Conservation (phyloP, 2,329 filamentous ascomycete species). For the Hirsutella rhossiliensis region DNA sequence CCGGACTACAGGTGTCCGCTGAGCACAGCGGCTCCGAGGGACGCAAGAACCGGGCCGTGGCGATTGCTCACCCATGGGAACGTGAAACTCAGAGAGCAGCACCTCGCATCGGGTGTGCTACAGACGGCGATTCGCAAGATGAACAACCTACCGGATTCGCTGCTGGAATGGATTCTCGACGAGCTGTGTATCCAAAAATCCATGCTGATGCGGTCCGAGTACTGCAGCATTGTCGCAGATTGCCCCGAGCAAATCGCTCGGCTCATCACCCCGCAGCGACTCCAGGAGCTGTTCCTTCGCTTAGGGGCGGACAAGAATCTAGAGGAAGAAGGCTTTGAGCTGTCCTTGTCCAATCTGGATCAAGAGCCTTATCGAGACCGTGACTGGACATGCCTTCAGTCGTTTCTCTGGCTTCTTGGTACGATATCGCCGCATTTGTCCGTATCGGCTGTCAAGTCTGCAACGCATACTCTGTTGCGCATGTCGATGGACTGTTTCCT, state of each 20-base stretch:
- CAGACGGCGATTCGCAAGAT: conserved; percentile 30
- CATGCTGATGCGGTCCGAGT: conserved; percentile 45
- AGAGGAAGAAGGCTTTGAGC: conserved; percentile 12
- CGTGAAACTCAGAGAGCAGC: conserved; percentile 35
- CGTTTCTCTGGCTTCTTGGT: conserved; percentile 30
- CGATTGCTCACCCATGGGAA: conserved; percentile 32
- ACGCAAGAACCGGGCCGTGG: conserved; percentile 29
- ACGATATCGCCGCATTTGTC: conserved; percentile 23
- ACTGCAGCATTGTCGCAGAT: conserved; percentile 40
- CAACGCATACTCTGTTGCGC: conserved; percentile 36
- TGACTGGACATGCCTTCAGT: conserved; percentile 32
- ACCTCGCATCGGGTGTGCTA: conserved; percentile 50
- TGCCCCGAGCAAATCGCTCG: conserved; percentile 29
- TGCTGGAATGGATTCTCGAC: conserved; percentile 55
- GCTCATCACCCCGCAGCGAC: conserved; percentile 30
- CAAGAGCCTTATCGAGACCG: conserved; percentile 20
- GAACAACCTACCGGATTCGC: conserved; percentile 42
- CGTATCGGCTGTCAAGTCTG: conserved; percentile 21
- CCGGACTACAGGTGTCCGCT: conserved; percentile 15
- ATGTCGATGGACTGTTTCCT: conserved; percentile 43
- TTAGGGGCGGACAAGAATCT: conserved; percentile 44
- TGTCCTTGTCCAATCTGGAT: conserved; percentile 9
- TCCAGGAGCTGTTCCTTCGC: conserved; percentile 42
- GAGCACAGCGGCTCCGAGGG: conserved; percentile 14
- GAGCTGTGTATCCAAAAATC: conserved; percentile 45